phyloP scores from a whole-genome alignment of 73 alveolate species.

The Symbiodinium natans region DNA sequence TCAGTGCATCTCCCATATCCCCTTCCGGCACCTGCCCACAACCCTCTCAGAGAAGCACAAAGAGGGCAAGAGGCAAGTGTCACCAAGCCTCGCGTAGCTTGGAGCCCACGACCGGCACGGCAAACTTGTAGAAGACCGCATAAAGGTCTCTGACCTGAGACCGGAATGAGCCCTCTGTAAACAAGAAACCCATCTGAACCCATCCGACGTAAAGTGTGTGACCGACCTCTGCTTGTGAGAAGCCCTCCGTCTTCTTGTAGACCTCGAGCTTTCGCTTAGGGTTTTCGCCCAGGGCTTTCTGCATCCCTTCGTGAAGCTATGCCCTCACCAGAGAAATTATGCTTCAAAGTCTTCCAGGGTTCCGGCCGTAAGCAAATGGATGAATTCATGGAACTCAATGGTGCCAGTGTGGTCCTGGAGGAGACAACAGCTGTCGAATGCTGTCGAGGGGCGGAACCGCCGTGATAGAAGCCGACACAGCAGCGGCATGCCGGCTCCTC shows the following conservation, averaged over 20 bases:
- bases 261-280: not conserved
- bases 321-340: not conserved
- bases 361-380: slow-evolving; percentile 42
- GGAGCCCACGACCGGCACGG: not conserved
- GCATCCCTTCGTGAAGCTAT: not conserved
- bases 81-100: not conserved
- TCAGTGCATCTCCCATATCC: not conserved
- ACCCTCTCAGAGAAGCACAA: not conserved
- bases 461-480: not conserved
- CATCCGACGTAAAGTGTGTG: too few relatives aligned
- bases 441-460: not conserved
- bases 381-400: slow-evolving; percentile 54
- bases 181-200: too few relatives aligned
- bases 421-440: not conserved
- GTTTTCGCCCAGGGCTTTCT: not conserved
- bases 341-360: not conserved
- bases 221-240: slow-evolving; percentile 13
- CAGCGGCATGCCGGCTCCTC: not conserved
- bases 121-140: slow-evolving; percentile 4
- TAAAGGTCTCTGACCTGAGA: not conserved
- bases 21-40: not conserved
- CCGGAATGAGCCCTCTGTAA: too few relatives aligned
- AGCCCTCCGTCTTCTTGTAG: slow-evolving; percentile 83
- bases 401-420: slow-evolving; percentile 26
- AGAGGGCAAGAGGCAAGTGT: not conserved